Percentiles rank a stretch among this genome's conserved stretches.
Conservation (phyloP, 352 stramenopile species). For the Phytophthora rubi region DNA sequence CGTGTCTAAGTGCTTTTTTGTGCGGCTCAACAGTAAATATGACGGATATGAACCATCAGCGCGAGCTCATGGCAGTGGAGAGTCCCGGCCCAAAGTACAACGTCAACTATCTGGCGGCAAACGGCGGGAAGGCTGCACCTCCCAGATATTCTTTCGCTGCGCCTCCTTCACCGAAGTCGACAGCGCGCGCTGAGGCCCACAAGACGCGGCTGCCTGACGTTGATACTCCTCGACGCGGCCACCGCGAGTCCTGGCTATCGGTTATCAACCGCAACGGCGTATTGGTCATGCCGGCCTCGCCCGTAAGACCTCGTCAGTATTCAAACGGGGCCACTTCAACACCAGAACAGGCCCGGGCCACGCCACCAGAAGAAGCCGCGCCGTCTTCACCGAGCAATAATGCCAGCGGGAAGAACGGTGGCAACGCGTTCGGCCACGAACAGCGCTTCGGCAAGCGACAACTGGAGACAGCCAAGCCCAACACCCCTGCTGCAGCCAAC, state of each 20-base stretch:
- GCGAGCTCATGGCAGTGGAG: slow-evolving; percentile 75
- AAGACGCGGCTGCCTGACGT: slow-evolving; percentile 65
- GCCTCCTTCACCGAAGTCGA: slow-evolving; percentile 34
- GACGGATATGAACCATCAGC: slow-evolving; percentile 66
- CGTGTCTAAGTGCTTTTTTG: neutral
- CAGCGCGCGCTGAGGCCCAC: slow-evolving; percentile 43
- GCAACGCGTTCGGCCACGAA: slow-evolving; percentile 76
- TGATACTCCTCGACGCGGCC: slow-evolving; percentile 56
- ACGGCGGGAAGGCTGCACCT: slow-evolving; percentile 57
- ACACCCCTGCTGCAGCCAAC: slow-evolving; percentile 43
- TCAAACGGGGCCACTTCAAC: slow-evolving; percentile 14
- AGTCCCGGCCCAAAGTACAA: slow-evolving; percentile 89
- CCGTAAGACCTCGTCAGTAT: slow-evolving; percentile 29
- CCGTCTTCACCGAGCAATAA: slow-evolving; percentile 33
- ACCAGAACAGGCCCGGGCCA: slow-evolving; percentile 18
- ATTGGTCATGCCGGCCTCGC: slow-evolving; percentile 69
- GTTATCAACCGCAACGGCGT: slow-evolving; percentile 87
- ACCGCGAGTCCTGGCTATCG: slow-evolving; percentile 83
- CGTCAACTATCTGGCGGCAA: slow-evolving; percentile 58
- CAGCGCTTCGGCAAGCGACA: slow-evolving; percentile 75
- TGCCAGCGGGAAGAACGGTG: slow-evolving; percentile 31
- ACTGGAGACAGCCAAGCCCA: slow-evolving; percentile 30
- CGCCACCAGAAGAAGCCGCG: slow-evolving; percentile 16
- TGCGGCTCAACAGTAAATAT: slow-evolving; percentile 56
- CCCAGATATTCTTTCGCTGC: slow-evolving; percentile 75